A percentile compares a stretch with the other conserved stretches of the same genome.
phyloP scores from a whole-genome alignment of 2,329 filamentous ascomycete species.

The Aureobasidium lini region DNA sequence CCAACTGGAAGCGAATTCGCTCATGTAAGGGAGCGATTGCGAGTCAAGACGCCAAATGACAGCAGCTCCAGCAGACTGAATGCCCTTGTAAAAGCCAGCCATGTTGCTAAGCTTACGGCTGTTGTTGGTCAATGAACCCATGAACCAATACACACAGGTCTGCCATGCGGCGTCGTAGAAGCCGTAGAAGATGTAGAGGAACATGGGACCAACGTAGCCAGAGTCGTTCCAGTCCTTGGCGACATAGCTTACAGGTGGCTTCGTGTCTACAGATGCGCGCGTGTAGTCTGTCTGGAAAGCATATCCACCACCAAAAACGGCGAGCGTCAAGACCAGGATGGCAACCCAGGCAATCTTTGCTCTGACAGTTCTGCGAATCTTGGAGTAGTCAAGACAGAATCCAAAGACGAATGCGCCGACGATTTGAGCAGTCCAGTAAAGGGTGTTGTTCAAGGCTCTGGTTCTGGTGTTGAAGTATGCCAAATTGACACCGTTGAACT shows the following conservation, averaged over 20 bases:
- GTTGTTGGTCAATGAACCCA: constrained; percentile 90
- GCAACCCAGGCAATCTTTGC: constrained; percentile 57
- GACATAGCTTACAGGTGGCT: constrained; percentile 18
- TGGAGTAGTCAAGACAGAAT: constrained; percentile 55
- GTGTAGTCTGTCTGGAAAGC: constrained; percentile 62
- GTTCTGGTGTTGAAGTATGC: constrained; percentile 68
- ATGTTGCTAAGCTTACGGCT: constrained; percentile 87
- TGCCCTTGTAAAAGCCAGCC: constrained; percentile 82
- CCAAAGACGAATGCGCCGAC: constrained; percentile 68
- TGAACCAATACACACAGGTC: constrained; percentile 88
- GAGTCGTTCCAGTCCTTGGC: constrained; percentile 58
- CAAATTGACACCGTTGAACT: constrained; percentile 58
- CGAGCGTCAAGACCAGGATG: constrained; percentile 64
- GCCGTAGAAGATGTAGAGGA: constrained; percentile 85
- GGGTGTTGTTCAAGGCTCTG: constrained; percentile 64
- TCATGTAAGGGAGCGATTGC: constrained; percentile 55
- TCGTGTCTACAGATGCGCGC: constrained; percentile 26
- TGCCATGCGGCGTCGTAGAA: constrained; percentile 89
- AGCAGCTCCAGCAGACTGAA: constrained; percentile 80
- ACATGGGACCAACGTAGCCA: constrained; percentile 71
- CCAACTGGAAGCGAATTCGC: constrained; percentile 70
- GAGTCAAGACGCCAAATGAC: constrained; percentile 67
- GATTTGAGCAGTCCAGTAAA: constrained; percentile 78
- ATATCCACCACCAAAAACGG: constrained; percentile 76
- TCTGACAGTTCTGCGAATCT: constrained; percentile 55